Evolutionary conservation across 2,329 filamentous ascomycete genomes (phyloP).

Genomic region (Fragosphaeria purpurea): DNA sequence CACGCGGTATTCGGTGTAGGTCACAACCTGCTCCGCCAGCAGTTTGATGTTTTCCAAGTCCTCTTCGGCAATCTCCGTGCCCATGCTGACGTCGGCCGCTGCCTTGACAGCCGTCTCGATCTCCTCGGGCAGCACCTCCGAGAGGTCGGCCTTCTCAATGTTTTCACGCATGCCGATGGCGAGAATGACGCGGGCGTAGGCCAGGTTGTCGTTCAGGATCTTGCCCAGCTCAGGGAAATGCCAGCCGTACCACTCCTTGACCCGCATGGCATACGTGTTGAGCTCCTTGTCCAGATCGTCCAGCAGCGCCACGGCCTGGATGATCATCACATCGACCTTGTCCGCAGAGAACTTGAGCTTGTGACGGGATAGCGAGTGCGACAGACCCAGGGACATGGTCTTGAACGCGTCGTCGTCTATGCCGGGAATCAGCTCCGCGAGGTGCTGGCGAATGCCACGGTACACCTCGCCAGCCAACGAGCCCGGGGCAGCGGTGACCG

Average conservation of each 20-base stretch:
- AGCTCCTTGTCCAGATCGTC: slow-evolving; percentile 98
- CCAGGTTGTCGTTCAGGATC: slow-evolving; percentile 94
- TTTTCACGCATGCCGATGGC: slow-evolving; percentile 83
- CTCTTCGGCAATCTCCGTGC: slow-evolving; percentile 87
- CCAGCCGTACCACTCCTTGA: slow-evolving; percentile 99
- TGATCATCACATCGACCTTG: slow-evolving; percentile 99
- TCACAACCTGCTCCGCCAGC: slow-evolving; percentile 86
- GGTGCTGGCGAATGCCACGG: slow-evolving; percentile 84
- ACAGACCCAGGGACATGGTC: slow-evolving; percentile 92
- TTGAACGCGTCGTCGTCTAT: slow-evolving; percentile 76
- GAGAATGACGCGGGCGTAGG: slow-evolving; percentile 81
- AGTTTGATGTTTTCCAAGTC: slow-evolving; percentile 89
- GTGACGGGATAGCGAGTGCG: slow-evolving; percentile 91
- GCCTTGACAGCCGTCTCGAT: slow-evolving; percentile 86
- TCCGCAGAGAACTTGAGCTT: slow-evolving; percentile 98
- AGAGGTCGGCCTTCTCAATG: slow-evolving; percentile 65
- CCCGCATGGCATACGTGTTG: slow-evolving; percentile 97
- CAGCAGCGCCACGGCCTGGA: slow-evolving; percentile 86
- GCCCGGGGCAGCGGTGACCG: slow-evolving; percentile 70
- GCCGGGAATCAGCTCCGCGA: slow-evolving; percentile 83
- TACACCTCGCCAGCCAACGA: slow-evolving; percentile 79
- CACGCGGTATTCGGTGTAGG: slow-evolving; percentile 80
- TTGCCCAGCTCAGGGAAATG: slow-evolving; percentile 98
- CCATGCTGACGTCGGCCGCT: slow-evolving; percentile 95
- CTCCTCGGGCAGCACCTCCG: slow-evolving; percentile 89